Base-by-base conservation (phyloP, 768 basidiomycete species). In the Pleurotus eryngii region DNA sequence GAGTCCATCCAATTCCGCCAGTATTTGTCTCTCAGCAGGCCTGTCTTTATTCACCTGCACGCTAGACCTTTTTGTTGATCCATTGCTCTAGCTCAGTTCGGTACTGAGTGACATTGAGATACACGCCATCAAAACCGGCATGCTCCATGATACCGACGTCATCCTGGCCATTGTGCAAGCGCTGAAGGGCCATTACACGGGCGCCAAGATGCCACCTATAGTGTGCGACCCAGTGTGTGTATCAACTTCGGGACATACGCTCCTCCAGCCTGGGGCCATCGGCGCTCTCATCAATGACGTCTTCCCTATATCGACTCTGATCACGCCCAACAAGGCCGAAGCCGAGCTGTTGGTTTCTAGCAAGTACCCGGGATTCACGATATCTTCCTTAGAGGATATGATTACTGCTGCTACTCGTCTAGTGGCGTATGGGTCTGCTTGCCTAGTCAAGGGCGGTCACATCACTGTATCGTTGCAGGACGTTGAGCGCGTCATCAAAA, bases 191-290 rank as follows among this genome's bases (percentile, higher is more conserved):
- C 72, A 77, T 59, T 82, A 78, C 64, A 53, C 62, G 15, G 37
- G 57, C 4, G 59, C 64, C 9, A 58, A 58, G 8, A 60, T 70
- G 26, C 79, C 85, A 0, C 82, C 84, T 0, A 72, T 95, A 17
- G 82, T 96, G 24, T 84, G 91, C 59, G 95, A 98, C 66, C 94
- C 95, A 0, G 94, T 98, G 8, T 93, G 87, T 65, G 90, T 96
- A 1, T 92, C 92, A 3, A 96, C 95, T 0, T 92, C 91, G 0
- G 93, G 93, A 2, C 90, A 95, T 65, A 82, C 78, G 5, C 78
- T 98, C 1, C 77, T 97, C 7, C 77, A 86, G 4, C 71, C 80
- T 14, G 80, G 83, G 9, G 92, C 95, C 0, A 65, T 95, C 55
- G 68, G 77, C 6, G 75, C 78, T 2, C 63, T 97, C 59, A 76